phyloP scores from a whole-genome alignment of 129 eudicot species.

The Sambucus nigra region DNA sequence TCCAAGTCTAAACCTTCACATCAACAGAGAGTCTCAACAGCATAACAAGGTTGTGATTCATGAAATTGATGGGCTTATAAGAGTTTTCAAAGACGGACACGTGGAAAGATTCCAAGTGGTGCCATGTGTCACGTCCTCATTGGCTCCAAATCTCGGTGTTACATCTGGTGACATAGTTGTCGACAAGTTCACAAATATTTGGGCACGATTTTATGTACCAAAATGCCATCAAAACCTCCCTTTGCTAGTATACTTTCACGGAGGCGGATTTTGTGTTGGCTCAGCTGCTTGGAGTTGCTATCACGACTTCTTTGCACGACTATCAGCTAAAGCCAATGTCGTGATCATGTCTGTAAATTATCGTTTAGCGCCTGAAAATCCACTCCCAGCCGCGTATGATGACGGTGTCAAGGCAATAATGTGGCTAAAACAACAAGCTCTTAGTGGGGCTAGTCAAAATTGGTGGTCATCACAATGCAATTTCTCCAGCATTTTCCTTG shows the following conservation, averaged over 20 bases:
- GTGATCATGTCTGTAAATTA: constrained; percentile 62
- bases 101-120: constrained; percentile 51
- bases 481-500: constrained; percentile 41
- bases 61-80: constrained; percentile 56
- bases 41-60: constrained; percentile 28
- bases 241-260: constrained; percentile 69
- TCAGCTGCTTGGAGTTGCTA: constrained; percentile 89
- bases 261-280: constrained; percentile 95
- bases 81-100: constrained; percentile 64
- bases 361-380: constrained; percentile 89
- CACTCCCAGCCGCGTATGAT: constrained; percentile 78
- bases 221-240: constrained; percentile 31
- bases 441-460: constrained; percentile 8
- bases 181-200: constrained; percentile 41
- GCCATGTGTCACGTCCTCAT: constrained; percentile 37
- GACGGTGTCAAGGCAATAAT: constrained; percentile 50
- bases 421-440: constrained; percentile 50
- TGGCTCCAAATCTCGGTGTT: constrained; percentile 39
- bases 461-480: constrained; percentile 49
- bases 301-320: constrained; percentile 58
- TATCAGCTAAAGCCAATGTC: constrained; percentile 37
- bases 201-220: constrained; percentile 89
- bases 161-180: constrained; percentile 42
- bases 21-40: constrained; percentile 26
- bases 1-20: constrained; percentile 30